Conservation (phyloP, 2,329 filamentous ascomycete species). For the Paraphaeosphaeria sporulosa region DNA sequence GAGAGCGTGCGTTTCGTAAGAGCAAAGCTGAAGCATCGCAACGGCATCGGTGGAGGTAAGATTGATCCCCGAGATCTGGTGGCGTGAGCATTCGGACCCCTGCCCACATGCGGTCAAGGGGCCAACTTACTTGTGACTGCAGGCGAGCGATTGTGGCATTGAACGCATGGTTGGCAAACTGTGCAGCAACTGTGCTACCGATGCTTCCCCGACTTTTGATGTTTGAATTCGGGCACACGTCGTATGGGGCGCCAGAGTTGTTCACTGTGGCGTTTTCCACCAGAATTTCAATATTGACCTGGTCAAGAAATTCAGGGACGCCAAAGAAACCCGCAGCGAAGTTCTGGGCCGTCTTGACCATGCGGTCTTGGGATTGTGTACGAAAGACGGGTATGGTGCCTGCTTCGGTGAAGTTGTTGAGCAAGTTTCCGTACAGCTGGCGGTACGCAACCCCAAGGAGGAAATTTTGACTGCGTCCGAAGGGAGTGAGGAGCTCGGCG, state of each 20-base stretch:
- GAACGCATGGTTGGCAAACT: constrained; percentile 37
- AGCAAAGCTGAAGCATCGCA: constrained; percentile 51
- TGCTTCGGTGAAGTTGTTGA: constrained; percentile 53
- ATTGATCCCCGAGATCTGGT: constrained; percentile 33
- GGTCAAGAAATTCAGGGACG: constrained; percentile 36
- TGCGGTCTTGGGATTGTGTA: constrained; percentile 40
- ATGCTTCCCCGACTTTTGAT: constrained; percentile 36
- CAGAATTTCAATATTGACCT: constrained; percentile 41
- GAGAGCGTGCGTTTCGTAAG: constrained; percentile 47
- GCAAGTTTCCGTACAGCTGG: constrained; percentile 52
- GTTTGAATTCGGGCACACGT: constrained; percentile 41
- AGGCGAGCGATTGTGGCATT: constrained; percentile 39
- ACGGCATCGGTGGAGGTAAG: constrained; percentile 47
- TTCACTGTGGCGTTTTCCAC: constrained; percentile 36
- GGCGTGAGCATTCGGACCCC: background rate
- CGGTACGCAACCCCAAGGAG: constrained; percentile 51
- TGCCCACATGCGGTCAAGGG: background rate
- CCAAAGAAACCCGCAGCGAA: constrained; percentile 45
- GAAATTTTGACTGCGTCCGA: constrained; percentile 49
- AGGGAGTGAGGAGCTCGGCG: constrained; percentile 40
- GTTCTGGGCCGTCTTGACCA: constrained; percentile 44
- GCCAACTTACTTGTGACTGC: constrained; percentile 21
- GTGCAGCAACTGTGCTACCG: constrained; percentile 30
- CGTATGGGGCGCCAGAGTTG: constrained; percentile 41
- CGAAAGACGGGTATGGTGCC: constrained; percentile 51